Conservation (phyloP, 768 basidiomycete species). For the Suillus subaureus region DNA sequence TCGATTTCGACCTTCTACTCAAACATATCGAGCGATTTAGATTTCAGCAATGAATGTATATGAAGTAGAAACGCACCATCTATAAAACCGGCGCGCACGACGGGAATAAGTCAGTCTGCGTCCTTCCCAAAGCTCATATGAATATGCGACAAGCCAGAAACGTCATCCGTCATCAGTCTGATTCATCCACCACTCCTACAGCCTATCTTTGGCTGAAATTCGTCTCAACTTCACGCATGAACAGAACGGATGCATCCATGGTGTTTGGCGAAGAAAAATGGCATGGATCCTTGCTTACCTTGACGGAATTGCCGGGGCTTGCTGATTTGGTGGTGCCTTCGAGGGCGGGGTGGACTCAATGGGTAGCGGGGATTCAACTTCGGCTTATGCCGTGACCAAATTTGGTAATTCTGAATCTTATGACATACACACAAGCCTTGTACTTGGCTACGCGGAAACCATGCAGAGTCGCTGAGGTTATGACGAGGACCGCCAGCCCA, state of each 20-base stretch:
- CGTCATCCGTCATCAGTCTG: slow-evolving; percentile 39
- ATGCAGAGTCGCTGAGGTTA: not conserved
- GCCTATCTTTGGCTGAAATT: slow-evolving; percentile 16
- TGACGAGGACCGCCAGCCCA: not conserved
- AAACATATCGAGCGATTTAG: slow-evolving; percentile 15
- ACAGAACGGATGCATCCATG: slow-evolving; percentile 14
- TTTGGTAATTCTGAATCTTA: slow-evolving; percentile 13
- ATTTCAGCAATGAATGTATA: not conserved
- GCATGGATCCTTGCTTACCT: slow-evolving; percentile 54
- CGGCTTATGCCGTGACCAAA: slow-evolving; percentile 28
- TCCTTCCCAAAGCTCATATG: slow-evolving; percentile 15
- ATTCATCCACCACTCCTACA: slow-evolving; percentile 45
- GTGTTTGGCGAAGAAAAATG: slow-evolving; percentile 15
- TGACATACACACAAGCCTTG: too few species aligned
- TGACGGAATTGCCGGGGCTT: slow-evolving; percentile 48
- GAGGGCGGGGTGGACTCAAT: slow-evolving; percentile 15
- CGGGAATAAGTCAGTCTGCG: slow-evolving; percentile 20
- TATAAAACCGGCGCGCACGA: slow-evolving; percentile 8
- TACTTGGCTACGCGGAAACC: not conserved
- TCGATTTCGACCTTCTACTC: slow-evolving; percentile 96
- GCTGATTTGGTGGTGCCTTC: slow-evolving; percentile 22
- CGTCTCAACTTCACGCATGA: not conserved
- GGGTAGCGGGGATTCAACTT: slow-evolving; percentile 27
- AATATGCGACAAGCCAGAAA: slow-evolving; percentile 17
- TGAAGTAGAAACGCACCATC: slow-evolving; percentile 27